Evolutionary conservation across 495 filamentous ascomycete genomes (phyloP).

Genomic region (Aspergillus sparsus): DNA sequence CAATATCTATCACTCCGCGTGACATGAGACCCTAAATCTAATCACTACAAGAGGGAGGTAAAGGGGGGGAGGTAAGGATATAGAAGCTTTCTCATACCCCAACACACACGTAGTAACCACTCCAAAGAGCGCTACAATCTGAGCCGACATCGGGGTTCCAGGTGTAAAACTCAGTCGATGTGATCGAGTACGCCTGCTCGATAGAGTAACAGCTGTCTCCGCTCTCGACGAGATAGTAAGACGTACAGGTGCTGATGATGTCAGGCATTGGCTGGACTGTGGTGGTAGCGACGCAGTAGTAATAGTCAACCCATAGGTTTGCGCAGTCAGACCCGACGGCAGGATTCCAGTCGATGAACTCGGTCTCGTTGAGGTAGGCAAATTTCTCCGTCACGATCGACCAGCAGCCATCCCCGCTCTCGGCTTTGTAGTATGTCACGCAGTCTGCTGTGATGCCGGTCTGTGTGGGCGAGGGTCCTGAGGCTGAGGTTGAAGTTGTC

Average conservation of each 20-base stretch:
- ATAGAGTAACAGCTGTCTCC: conserved; percentile 16
- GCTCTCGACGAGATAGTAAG: conserved; percentile 6
- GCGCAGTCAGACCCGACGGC: conserved; percentile 8
- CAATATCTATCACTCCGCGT: no score
- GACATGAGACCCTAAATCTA: no score
- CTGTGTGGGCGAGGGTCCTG: conserved; percentile 5
- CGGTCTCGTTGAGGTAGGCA: not conserved
- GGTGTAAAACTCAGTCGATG: conserved; percentile 8
- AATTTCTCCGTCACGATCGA: conserved; percentile 8
- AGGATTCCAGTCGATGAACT: conserved; percentile 11
- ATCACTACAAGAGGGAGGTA: no score
- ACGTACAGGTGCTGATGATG: conserved; percentile 9
- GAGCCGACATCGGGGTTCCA: conserved; percentile 20
- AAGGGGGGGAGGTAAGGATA: no score
- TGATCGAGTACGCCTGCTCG: conserved; percentile 15
- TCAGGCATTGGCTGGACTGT: conserved; percentile 5
- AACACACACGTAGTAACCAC: conserved; percentile 19
- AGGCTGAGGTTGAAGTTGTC: not conserved
- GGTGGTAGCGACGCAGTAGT: conserved; percentile 14
- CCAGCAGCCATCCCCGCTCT: not conserved
- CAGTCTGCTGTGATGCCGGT: not conserved
- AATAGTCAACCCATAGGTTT: conserved; percentile 5
- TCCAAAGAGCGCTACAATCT: conserved; percentile 11
- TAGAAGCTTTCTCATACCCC: conserved; percentile 1
- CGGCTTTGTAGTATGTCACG: not conserved